Evolutionary conservation across 495 filamentous ascomycete genomes (phyloP).

Genomic region (Tuber brumale): DNA sequence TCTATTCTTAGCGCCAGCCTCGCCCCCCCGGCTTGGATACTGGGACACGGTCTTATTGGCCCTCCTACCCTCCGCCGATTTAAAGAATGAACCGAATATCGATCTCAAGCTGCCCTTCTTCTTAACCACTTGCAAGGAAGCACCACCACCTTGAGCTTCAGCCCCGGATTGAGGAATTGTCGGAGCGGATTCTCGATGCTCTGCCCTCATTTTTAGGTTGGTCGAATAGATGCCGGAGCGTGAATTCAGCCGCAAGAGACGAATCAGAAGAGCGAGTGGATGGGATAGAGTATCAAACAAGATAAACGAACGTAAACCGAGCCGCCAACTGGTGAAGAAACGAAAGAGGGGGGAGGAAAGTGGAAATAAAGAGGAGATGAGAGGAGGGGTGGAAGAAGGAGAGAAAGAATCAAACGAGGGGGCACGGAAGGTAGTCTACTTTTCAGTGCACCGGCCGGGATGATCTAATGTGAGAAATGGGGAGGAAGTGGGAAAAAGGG

Average conservation of each 20-base stretch:
- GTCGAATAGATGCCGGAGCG: neutral
- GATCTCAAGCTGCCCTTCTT: slow-evolving; percentile 36
- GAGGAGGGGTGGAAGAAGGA: slow-evolving; percentile 5
- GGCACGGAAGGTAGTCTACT: slow-evolving; percentile 7
- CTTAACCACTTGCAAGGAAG: slow-evolving; percentile 17
- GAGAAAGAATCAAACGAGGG: slow-evolving; percentile 10
- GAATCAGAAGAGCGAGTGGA: neutral
- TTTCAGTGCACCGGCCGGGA: neutral
- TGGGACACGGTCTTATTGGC: slow-evolving; percentile 1
- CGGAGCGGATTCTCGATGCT: neutral
- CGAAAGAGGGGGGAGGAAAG: slow-evolving; percentile 16
- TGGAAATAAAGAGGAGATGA: slow-evolving; percentile 14
- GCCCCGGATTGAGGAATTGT: neutral
- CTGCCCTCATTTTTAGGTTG: neutral
- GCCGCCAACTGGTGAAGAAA: slow-evolving; percentile 13
- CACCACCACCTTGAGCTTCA: neutral
- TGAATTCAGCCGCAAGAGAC: neutral
- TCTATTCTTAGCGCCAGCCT: slow-evolving; percentile 14
- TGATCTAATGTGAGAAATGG: neutral
- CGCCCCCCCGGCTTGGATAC: slow-evolving; percentile 10
- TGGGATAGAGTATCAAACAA: slow-evolving; percentile 22
- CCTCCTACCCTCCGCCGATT: slow-evolving; percentile 16
- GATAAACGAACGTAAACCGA: slow-evolving; percentile 9
- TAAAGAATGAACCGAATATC: slow-evolving; percentile 34
- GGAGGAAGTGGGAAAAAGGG: slow-evolving; percentile 21